Conservation (phyloP, 352 stramenopile genomes). For the Peronospora belbahrii region DNA sequence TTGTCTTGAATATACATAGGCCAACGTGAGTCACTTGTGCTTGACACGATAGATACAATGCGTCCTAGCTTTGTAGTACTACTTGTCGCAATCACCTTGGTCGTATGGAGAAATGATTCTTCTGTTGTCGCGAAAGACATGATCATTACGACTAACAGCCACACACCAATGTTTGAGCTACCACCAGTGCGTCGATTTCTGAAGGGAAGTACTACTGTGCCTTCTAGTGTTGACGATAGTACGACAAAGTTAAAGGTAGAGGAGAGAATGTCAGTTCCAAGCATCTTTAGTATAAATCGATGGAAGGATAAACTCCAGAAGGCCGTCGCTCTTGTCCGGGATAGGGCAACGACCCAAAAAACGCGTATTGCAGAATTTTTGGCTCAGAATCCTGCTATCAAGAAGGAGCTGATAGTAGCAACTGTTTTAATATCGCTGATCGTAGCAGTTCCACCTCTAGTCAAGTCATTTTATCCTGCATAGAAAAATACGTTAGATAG, state of each 20-base stretch:
- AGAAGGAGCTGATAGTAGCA: constrained; percentile 17
- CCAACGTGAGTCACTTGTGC: no score
- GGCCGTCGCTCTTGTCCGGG: not conserved
- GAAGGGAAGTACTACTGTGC: not conserved
- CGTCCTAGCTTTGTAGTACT: not conserved
- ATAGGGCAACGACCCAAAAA: not conserved
- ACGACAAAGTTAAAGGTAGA: not conserved
- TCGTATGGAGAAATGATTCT: not conserved
- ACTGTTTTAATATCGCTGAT: constrained; percentile 9
- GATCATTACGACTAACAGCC: not conserved
- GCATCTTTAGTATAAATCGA: not conserved
- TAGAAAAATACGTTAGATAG: no score
- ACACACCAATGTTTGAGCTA: not conserved
- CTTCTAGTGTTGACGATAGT: not conserved
- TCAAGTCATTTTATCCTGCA: constrained; percentile 13
- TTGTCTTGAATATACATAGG: no score
- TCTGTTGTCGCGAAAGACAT: not conserved
- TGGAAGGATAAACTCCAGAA: constrained; percentile 5
- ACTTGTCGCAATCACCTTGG: not conserved
- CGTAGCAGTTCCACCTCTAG: constrained; percentile 1
- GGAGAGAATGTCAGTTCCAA: constrained; percentile 4
- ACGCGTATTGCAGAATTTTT: constrained; percentile 5
- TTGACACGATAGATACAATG: not conserved
- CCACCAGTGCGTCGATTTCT: constrained; percentile 2
- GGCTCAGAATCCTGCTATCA: constrained; percentile 15